Base-by-base conservation (phyloP, 192 early-diverging fungal genomes). In the Phlyctochytrium bullatum region DNA sequence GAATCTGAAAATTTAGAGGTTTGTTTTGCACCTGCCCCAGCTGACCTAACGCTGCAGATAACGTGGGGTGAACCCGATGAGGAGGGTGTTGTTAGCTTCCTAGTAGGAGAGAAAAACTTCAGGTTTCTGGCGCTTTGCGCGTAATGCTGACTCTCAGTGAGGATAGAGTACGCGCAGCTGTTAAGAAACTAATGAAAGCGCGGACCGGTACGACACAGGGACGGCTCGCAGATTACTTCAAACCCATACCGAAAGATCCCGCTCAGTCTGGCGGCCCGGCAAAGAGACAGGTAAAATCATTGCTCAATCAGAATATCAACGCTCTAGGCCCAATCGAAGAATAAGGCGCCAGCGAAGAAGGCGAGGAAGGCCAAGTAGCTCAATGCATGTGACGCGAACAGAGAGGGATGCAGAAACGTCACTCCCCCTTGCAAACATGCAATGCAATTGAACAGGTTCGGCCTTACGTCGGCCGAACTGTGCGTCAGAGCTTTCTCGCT, bases 31-130 rank as follows among this genome's bases (percentile, higher is more conserved):
- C 23, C 40, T 36, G 68, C 29, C 63, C 27, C 27, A 25, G n/a
- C 24, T 47, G n/a, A 10, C 14, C 52, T 64, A 29, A 40, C 30
- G 36, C 52, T 12, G 10, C 24, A 80, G 75, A 62, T 80, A 0
- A 73, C 73, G 65, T 82, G 78, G 80, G 68, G 74, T 30, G 57
- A 65, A 6, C 75, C 81, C 12, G 78, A 82, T 61, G 80, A 80
- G 29, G 93, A 97, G 51, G 93, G 85, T 0, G 73, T 97, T 31
- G 90, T 97, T 6, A 79, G 91, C 29, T 98, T 90, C 67, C 78
- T 99, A 63, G 93, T 95, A 16, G 74, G 85, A n/a, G 94, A 99
- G 69, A 99, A 97, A 80, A 91, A 91, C 62, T 99, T 99, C 80
- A 92, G 77, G 89, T 25, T 66, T 34, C 2, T 28, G 34, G 4